Evolutionary conservation across 805 yeast species (phyloP).

Genomic region (Suhomyces kilbournensis): DNA sequence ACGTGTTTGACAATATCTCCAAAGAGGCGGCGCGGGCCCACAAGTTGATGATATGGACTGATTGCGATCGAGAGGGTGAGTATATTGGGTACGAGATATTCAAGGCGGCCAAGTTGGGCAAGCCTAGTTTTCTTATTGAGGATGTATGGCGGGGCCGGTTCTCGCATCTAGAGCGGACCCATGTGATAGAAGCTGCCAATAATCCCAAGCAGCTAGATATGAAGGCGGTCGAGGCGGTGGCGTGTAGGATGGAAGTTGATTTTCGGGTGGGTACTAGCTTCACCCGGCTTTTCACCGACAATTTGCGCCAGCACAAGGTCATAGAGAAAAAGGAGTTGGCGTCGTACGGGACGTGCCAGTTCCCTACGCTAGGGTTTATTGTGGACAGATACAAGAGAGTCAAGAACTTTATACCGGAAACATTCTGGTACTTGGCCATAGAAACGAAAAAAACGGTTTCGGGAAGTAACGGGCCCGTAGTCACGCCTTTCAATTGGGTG

Average conservation of each 20-base stretch:
- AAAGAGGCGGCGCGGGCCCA: slow-evolving; percentile 60
- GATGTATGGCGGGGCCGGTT: slow-evolving; percentile 72
- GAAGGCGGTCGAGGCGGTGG: slow-evolving; percentile 77
- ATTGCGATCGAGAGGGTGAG: slow-evolving; percentile 97
- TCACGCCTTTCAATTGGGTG: slow-evolving; percentile 62
- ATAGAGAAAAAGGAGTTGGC: slow-evolving; percentile 39
- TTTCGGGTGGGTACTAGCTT: slow-evolving; percentile 85
- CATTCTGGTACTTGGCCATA: slow-evolving; percentile 72
- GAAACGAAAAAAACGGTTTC: slow-evolving; percentile 27
- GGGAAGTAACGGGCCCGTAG: not conserved
- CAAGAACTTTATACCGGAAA: slow-evolving; percentile 67
- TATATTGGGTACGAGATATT: slow-evolving; percentile 83
- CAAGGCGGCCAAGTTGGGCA: slow-evolving; percentile 58
- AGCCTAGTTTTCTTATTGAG: slow-evolving; percentile 45
- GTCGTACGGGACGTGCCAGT: slow-evolving; percentile 93
- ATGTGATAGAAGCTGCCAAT: slow-evolving; percentile 71
- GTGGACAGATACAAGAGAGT: slow-evolving; percentile 86
- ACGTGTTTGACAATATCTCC: slow-evolving; percentile 64
- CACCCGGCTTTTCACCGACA: slow-evolving; percentile 71
- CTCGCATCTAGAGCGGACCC: slow-evolving; percentile 79
- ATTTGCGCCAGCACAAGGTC: slow-evolving; percentile 36
- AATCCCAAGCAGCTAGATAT: slow-evolving; percentile 62
- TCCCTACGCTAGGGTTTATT: slow-evolving; percentile 94
- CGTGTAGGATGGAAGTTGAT: slow-evolving; percentile 83
- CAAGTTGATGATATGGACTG: slow-evolving; percentile 91